Evolutionary conservation across 306 rosid species (phyloP).

Genomic region (Carpinus fangiana): DNA sequence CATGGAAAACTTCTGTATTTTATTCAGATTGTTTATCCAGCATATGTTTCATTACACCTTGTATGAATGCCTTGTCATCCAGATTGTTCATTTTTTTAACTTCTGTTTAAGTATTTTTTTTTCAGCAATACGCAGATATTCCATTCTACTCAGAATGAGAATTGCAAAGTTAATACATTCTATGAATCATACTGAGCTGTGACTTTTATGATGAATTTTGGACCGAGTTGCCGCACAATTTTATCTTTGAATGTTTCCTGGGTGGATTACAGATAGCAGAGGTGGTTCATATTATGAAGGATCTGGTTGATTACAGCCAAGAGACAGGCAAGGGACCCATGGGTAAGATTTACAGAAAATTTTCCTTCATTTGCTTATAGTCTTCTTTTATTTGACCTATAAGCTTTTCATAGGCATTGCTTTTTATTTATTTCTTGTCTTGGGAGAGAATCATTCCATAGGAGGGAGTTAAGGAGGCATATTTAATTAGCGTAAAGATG

Average conservation of each 20-base stretch:
- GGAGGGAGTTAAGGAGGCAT: neutral
- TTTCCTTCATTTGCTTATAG: neutral
- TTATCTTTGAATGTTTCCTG: constrained; percentile 1
- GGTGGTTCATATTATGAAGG: constrained; percentile 96
- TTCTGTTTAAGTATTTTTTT: neutral
- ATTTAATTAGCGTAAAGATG: neutral
- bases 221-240: neutral
- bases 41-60: neutral
- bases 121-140: neutral
- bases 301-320: constrained; percentile 93
- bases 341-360: constrained; percentile 54
- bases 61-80: neutral
- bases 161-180: neutral
- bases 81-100: neutral
- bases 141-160: neutral
- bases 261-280: constrained; percentile 77
- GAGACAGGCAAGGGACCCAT: constrained; percentile 85
- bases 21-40: neutral
- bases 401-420: neutral
- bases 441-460: neutral
- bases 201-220: constrained; percentile 12
- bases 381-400: neutral
- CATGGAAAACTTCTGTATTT: neutral
- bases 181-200: neutral
- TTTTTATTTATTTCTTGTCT: neutral